A percentile compares a stretch with the other conserved stretches of the same genome.
Evolutionary conservation across 2,329 filamentous ascomycete species (phyloP).

Genomic region (Aureobasidium sp.): DNA sequence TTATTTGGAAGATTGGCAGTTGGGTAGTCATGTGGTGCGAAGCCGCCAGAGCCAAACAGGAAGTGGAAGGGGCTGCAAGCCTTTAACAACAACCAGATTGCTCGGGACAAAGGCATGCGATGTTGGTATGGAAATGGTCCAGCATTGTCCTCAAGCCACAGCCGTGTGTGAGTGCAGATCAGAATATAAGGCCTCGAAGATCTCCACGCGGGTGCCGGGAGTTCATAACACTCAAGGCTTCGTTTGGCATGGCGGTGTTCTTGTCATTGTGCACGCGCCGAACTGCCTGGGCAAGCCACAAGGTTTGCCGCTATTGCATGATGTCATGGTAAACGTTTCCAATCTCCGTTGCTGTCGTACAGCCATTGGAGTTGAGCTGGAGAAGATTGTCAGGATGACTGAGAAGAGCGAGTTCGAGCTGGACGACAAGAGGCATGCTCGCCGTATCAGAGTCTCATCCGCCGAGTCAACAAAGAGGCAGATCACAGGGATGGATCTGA

Average conservation of each 20-base stretch:
- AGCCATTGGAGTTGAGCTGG: background rate
- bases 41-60: constrained; percentile 1
- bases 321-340: background rate
- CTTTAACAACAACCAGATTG: background rate
- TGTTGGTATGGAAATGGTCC: background rate
- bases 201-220: background rate
- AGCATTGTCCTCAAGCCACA: constrained; percentile 6
- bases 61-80: background rate
- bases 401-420: background rate
- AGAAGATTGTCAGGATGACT: background rate
- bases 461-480: background rate
- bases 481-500: background rate
- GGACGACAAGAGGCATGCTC: background rate
- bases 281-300: background rate
- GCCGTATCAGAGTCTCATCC: background rate
- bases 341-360: background rate
- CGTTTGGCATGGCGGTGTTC: background rate
- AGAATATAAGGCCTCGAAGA: constrained; percentile 2
- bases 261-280: background rate
- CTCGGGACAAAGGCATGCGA: background rate
- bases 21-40: background rate
- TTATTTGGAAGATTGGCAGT: constrained; percentile 3
- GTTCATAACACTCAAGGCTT: background rate
- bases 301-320: background rate
- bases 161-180: background rate